Base-by-base conservation (phyloP, 129 eudicot species). In the Arctium lappa region DNA sequence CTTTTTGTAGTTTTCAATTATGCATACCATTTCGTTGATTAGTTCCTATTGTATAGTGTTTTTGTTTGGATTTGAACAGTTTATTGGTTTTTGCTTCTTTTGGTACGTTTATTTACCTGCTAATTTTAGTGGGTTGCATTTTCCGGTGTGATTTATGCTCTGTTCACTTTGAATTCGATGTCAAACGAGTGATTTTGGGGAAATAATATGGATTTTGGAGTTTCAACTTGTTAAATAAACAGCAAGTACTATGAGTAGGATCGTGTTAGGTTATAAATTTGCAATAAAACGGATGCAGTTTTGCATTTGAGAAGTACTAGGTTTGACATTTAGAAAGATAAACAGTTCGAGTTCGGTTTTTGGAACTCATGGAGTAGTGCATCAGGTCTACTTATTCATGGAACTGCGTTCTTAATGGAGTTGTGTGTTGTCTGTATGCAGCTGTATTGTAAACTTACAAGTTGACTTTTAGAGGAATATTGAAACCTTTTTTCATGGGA, bases 381-480 rank as follows among this genome's bases (percentile, higher is more conserved):
- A 68, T 74, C 74, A 37, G 31, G 79, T 81, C 34, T 62, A 40
- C 63, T 40, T 65, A 39, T 30, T 3, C 76, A 34, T 33, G 71
- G 56, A 76, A 70, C 5, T 31, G 18, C n/a, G 73, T 71, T 60
- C 16, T 22, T 12, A 81, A 62, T 81, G 32, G 75, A 32, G 70
- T 79, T 72, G 40, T 31, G 46, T 77, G 72, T 11, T 76, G 76
- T 82, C 13, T 66, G 72, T 34, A 33, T 74, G 44, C 65, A 75
- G 22, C 70, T 74, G 27, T 44, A 33, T 32, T 71, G 56, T 60
- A 42, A 72, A 79, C 42, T 72, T 40, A 46, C 62, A 83, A 63
- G 83, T 79, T 84, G 80, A 84, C 87, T 73, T 79, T 77, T 73
- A 60, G 50, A 10, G 68, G 74, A 78, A 79, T 38, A 48, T 78